Conservation (phyloP, 768 basidiomycete species). For the Xerocomus potaroensis region DNA sequence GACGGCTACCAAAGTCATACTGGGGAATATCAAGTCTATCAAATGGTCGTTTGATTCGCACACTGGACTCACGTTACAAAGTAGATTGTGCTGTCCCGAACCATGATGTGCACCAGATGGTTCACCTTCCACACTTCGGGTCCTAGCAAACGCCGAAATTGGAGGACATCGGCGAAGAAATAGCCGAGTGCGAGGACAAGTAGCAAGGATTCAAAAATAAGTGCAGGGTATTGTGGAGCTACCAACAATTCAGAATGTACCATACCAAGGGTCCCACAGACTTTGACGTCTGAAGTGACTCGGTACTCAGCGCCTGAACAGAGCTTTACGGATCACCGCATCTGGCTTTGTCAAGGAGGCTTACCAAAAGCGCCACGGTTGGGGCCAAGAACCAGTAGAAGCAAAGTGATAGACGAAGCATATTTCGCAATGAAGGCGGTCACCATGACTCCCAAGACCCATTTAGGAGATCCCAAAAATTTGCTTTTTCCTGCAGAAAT, state of each 20-base stretch:
- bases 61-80: constrained; percentile 17
- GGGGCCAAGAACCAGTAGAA: constrained; percentile 12
- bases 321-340: background rate
- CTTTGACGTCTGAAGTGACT: background rate
- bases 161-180: constrained; percentile 2
- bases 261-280: constrained; percentile 7
- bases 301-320: background rate
- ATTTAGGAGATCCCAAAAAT: constrained; percentile 6
- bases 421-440: constrained; percentile 6
- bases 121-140: background rate
- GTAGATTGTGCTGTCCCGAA: constrained; percentile 19
- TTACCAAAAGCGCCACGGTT: constrained; percentile 3
- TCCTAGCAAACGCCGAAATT: background rate
- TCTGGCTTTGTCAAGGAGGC: background rate
- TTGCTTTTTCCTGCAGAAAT: background rate
- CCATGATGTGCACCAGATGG: constrained; percentile 11
- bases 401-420: constrained; percentile 1
- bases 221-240: constrained; percentile 4
- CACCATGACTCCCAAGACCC: constrained; percentile 6
- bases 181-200: constrained; percentile 14
- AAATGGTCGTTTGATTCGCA: background rate
- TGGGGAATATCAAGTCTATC: background rate
- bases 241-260: background rate
- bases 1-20: constrained; percentile 2
- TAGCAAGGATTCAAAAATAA: constrained; percentile 13